A percentile compares a stretch with the other conserved stretches of the same genome.
Evolutionary conservation across 176 grass and related monocot genomes (phyloP).

Genomic region (Oryza meridionalis): DNA sequence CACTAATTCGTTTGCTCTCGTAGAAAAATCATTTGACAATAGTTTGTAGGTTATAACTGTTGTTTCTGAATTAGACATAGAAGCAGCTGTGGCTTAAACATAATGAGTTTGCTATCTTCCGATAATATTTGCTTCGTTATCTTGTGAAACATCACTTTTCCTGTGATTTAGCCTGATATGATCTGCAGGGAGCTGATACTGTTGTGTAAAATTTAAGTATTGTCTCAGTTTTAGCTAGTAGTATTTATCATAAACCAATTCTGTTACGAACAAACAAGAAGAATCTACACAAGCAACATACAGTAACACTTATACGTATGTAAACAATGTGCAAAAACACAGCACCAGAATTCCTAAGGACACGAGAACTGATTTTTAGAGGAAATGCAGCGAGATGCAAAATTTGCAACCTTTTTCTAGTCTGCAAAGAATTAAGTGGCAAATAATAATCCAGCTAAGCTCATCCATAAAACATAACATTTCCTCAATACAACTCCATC

Average conservation of each 20-base stretch:
- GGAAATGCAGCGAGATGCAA: not conserved
- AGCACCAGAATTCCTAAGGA: not conserved
- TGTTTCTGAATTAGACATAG: conserved; percentile 3
- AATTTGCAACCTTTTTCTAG: not conserved
- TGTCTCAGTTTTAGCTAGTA: not conserved
- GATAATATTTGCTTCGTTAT: conserved; percentile 11
- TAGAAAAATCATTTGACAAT: not conserved
- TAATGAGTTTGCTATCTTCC: conserved; percentile 8
- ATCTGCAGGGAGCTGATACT: not conserved
- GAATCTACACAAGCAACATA: not conserved
- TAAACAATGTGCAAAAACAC: not conserved
- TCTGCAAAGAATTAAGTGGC: conserved; percentile 4
- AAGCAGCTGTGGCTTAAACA: conserved; percentile 2
- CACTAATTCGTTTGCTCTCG: not conserved
- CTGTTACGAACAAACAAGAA: conserved; percentile 18
- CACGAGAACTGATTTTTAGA: not conserved
- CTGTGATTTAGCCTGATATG: not conserved
- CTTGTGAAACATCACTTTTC: conserved; percentile 9
- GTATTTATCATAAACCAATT: not conserved
- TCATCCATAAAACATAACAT: conserved; percentile 22
- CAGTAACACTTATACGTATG: not conserved
- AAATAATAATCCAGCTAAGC: not conserved
- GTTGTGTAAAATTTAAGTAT: conserved; percentile 16
- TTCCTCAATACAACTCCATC: not conserved
- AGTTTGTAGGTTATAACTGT: not conserved